Percentiles rank a stretch among this genome's conserved stretches.
Conservation (phyloP, 306 rosid genomes). For the Acacia acuminata region DNA sequence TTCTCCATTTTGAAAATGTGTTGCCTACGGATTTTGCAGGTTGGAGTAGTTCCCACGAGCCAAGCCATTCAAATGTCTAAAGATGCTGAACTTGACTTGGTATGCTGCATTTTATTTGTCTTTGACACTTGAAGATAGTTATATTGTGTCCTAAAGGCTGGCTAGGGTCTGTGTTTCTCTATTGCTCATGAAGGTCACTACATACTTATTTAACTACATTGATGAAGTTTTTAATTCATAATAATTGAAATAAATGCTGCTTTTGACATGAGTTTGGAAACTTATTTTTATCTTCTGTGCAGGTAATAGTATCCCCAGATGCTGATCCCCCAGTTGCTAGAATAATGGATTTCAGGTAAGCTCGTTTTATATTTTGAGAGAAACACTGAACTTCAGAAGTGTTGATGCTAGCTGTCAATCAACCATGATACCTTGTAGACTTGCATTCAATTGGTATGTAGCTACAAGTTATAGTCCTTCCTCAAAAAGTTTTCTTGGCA, state of each 20-base stretch:
- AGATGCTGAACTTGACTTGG: slow-evolving; percentile 85
- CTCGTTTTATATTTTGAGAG: not conserved
- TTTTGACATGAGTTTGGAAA: slow-evolving; percentile 7
- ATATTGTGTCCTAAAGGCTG: not conserved
- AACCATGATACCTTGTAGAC: no score
- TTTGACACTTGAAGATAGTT: not conserved
- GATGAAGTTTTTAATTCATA: not conserved
- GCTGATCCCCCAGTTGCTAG: slow-evolving; percentile 96
- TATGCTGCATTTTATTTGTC: slow-evolving; percentile 24
- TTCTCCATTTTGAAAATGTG: slow-evolving; percentile 24
- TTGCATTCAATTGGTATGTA: no score
- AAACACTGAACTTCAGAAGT: slow-evolving; percentile 6
- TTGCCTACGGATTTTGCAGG: slow-evolving; percentile 45
- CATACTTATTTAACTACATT: not conserved
- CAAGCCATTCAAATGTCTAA: slow-evolving; percentile 79
- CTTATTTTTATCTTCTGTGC: slow-evolving; percentile 29
- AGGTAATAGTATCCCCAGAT: slow-evolving; percentile 90
- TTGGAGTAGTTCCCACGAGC: slow-evolving; percentile 72
- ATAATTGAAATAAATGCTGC: slow-evolving; percentile 4
- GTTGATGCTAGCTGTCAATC: no score
- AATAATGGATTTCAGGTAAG: slow-evolving; percentile 92
- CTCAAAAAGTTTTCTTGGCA: no score
- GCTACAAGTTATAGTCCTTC: no score
- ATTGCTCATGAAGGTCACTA: not conserved
- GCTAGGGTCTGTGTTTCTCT: not conserved